These are phyloP conservation scores for Globisporangium ultimum DNA, from an alignment of 352 stramenopile species.

Conservation along the genomic window DNA sequence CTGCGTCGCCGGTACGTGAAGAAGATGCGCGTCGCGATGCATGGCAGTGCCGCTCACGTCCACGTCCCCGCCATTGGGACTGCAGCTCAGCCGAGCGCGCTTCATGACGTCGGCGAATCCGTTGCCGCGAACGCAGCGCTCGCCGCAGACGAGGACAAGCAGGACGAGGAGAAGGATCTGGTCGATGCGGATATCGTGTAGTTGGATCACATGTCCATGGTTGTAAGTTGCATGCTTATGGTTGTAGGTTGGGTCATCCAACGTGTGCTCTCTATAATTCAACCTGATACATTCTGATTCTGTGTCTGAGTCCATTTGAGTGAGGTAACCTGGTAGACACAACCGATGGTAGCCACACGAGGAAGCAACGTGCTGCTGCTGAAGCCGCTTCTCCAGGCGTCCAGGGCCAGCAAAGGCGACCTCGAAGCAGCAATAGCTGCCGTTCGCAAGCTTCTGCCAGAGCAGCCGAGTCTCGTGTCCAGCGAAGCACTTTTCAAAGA, in stretches of 20 bases:
- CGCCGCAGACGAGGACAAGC: background rate
- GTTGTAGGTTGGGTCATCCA: background rate
- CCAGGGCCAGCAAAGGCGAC: background rate
- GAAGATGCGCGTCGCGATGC: constrained; percentile 30
- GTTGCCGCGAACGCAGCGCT: background rate
- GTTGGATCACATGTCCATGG: no score
- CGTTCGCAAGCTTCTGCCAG: background rate
- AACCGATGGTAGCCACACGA: background rate
- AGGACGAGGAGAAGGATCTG: background rate
- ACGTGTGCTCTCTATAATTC: background rate
- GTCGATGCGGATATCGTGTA: constrained; percentile 5
- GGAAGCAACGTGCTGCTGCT: background rate
- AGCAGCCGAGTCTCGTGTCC: background rate
- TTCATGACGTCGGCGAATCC: constrained; percentile 1
- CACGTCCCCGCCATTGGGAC: no score
- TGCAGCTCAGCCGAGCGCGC: background rate
- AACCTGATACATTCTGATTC: constrained; percentile 1
- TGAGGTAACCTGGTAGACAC: background rate
- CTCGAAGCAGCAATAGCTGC: background rate
- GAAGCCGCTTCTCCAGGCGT: constrained; percentile 1
- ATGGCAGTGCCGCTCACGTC: background rate
- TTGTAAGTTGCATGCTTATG: background rate
- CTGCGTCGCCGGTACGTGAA: constrained; percentile 57
- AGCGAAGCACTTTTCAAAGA: constrained; percentile 18
- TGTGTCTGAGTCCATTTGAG: constrained; percentile 1